Evolutionary conservation across 2,329 filamentous ascomycete genomes (phyloP).

Genomic region (Fusarium metavorans): DNA sequence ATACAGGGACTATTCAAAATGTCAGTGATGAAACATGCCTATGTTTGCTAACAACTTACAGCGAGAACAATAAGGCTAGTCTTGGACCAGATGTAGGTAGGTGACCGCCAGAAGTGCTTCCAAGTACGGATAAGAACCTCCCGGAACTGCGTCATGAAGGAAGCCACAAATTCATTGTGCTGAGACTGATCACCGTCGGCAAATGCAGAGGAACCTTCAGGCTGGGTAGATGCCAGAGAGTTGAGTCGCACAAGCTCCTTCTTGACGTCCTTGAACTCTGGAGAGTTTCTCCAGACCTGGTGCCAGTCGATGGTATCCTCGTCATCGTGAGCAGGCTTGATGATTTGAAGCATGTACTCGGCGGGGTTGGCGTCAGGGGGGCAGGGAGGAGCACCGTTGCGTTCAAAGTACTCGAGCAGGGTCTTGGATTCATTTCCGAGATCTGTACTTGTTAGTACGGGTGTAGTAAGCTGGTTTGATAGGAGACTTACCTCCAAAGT

Average conservation of each 20-base stretch:
- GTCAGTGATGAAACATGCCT: not conserved
- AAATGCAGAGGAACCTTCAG: not conserved
- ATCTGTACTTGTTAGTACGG: conserved; percentile 10
- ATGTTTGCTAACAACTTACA: conserved; percentile 8
- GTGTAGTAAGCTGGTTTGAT: accelerated
- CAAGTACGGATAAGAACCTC: conserved; percentile 53
- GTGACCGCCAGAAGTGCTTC: conserved; percentile 53
- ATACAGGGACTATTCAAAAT: conserved; percentile 59
- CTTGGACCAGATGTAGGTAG: conserved; percentile 72
- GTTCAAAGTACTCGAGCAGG: conserved; percentile 69
- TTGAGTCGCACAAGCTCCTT: conserved; percentile 37
- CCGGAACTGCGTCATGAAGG: conserved; percentile 48
- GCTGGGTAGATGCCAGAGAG: conserved; percentile 1
- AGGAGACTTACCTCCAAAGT: conserved; percentile 58
- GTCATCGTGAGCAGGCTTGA: conserved; percentile 39
- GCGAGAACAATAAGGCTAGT: conserved; percentile 46
- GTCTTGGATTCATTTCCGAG: conserved; percentile 57
- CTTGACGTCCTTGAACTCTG: conserved; percentile 51
- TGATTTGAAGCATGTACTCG: conserved; percentile 72
- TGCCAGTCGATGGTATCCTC: conserved; percentile 63
- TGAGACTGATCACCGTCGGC: conserved; percentile 26
- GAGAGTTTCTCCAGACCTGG: conserved; percentile 50
- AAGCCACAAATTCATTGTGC: conserved; percentile 49
- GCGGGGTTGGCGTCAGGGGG: conserved; percentile 70
- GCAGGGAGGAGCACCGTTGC: conserved; percentile 68